Conservation (phyloP, 768 basidiomycete species). For the Rhizopogon sp. region DNA sequence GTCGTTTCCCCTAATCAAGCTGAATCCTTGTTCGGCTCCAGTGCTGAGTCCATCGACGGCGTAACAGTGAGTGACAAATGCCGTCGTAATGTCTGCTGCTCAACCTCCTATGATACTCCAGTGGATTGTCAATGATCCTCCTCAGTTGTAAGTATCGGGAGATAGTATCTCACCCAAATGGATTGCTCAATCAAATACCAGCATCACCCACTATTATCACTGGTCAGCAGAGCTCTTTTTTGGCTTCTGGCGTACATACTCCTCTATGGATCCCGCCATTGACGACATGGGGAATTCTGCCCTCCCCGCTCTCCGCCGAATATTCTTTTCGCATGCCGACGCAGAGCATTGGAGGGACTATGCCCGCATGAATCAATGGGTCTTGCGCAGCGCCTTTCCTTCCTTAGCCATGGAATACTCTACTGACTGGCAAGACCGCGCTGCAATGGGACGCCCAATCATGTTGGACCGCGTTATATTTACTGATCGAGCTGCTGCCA, state of each 20-base stretch:
- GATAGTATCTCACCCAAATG: background rate
- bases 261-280: slow-evolving; percentile 72
- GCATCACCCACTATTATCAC: slow-evolving; percentile 91
- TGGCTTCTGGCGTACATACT: slow-evolving; percentile 89
- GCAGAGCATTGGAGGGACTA: slow-evolving; percentile 88
- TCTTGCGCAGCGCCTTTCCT: slow-evolving; percentile 77
- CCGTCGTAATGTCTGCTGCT: background rate
- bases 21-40: slow-evolving; percentile 58
- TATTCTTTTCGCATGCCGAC: slow-evolving; percentile 73
- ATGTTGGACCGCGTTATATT: slow-evolving; percentile 86
- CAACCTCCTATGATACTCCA: slow-evolving; percentile 17
- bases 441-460: slow-evolving; percentile 60
- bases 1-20: slow-evolving; percentile 71
- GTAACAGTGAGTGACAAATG: slow-evolving; percentile 47
- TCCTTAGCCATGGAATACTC: slow-evolving; percentile 74
- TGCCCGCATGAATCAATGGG: slow-evolving; percentile 86
- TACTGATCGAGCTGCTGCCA: slow-evolving; percentile 82
- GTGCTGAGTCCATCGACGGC: slow-evolving; percentile 75
- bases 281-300: slow-evolving; percentile 58
- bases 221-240: slow-evolving; percentile 91
- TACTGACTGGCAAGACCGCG: slow-evolving; percentile 81
- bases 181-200: slow-evolving; percentile 20
- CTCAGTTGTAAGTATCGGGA: slow-evolving; percentile 65
- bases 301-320: slow-evolving; percentile 68
- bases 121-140: slow-evolving; percentile 81